Base-by-base conservation (phyloP, 495 filamentous ascomycete species). In the Rhypophila decipiens region DNA sequence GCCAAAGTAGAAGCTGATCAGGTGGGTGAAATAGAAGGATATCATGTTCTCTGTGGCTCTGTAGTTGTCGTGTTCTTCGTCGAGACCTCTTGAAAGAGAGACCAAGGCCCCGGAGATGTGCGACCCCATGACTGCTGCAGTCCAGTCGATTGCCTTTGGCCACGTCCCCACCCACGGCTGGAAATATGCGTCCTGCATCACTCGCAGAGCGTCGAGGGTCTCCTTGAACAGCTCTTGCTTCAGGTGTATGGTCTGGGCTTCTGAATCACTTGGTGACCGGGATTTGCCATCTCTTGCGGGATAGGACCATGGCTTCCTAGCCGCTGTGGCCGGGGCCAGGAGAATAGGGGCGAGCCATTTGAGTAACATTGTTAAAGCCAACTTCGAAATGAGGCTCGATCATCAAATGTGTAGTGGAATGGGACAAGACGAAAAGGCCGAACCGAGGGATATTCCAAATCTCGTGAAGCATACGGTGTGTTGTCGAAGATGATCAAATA, bases 61-160 rank as follows among this genome's bases (percentile, higher is more conserved):
- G 45, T 65, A 70, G 41, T 73, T 59, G 17, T 68, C 53, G 10
- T 47, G 41, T 8, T 42, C 21, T 34, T 52, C 34, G 15, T 54
- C 46, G 19, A 70, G 52, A 17, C 61, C 56, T 35, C 52, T 45
- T 4, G 86, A 80, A 47, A 95, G 67, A 15, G 84, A 77, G 13
- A 71, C 69, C 2, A 91, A 72, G 0, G 83, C 72, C 15, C 79
- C 84, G 0, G 85, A 84, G 41, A 96, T 65, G 42, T 93, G 82
- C 0, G 91, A 94, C 27, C 83, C 83, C 59, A 91, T 69, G 4
- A 96, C 88, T 2, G 93, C 91, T 5, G 84, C 82, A 1, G 91
- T 97, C 91, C 91, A 97, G 73, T 97, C 93, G 51, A 95, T 96
- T 13, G 85, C 77, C 9, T 69, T 70, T 9, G 93, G 88, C 89